A percentile compares a stretch with the other conserved stretches of the same genome.
These are phyloP conservation scores for Lactarius vividus DNA, from an alignment of 768 basidiomycete species.

Conservation along the genomic window DNA sequence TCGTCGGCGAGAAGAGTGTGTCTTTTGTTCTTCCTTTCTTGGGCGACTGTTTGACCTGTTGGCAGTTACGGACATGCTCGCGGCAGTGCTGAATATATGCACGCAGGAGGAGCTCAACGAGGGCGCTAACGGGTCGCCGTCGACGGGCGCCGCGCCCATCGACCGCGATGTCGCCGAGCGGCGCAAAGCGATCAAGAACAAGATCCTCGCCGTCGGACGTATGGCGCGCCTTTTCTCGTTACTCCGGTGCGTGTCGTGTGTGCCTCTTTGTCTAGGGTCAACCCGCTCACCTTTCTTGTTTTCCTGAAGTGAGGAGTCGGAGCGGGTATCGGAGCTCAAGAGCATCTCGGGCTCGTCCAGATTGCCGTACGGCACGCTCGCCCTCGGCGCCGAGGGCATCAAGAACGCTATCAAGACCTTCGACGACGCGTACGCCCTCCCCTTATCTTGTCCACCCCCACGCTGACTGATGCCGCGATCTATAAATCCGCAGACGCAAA, in stretches of 20 bases:
- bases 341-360: conserved; percentile 75
- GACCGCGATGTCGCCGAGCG: conserved; percentile 64
- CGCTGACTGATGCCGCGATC: background rate
- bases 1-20: conserved; percentile 95
- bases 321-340: conserved; percentile 96
- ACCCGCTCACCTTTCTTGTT: background rate
- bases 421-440: conserved; percentile 79
- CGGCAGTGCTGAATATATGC: conserved; percentile 95
- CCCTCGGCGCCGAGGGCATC: conserved; percentile 89
- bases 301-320: conserved; percentile 83
- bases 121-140: conserved; percentile 41
- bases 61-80: conserved; percentile 97
- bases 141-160: background rate
- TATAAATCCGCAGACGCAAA: conserved; percentile 82
- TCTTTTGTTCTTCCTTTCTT: conserved; percentile 20
- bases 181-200: conserved; percentile 93
- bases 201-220: conserved; percentile 95
- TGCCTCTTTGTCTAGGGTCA: background rate
- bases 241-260: conserved; percentile 64
- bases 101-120: conserved; percentile 97
- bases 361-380: conserved; percentile 82
- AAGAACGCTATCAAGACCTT: conserved; percentile 92
- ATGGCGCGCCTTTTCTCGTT: conserved; percentile 96
- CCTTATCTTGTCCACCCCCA: background rate
- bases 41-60: conserved; percentile 1